Percentiles rank a stretch among this genome's conserved stretches.
Conservation (phyloP, 2,329 filamentous ascomycete genomes). For the Diaporthe eres region DNA sequence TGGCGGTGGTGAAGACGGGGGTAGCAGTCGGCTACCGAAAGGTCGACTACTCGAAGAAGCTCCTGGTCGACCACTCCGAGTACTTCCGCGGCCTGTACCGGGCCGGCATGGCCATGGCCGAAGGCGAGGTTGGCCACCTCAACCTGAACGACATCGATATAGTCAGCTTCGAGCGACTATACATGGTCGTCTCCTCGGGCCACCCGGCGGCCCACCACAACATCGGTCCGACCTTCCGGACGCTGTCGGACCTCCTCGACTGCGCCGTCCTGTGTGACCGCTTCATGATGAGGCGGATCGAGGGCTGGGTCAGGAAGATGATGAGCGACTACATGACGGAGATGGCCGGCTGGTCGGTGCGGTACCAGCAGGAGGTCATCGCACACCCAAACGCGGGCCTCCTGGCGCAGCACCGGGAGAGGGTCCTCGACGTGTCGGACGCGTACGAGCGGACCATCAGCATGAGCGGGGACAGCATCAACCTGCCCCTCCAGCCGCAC, state of each 20-base stretch:
- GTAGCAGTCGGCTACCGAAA: not conserved
- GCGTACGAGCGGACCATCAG: not conserved
- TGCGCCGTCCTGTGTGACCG: slow-evolving; percentile 31
- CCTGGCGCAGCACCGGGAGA: slow-evolving; percentile 3
- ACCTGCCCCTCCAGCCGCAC: not conserved
- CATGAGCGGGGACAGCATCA: not conserved
- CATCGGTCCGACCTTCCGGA: not conserved
- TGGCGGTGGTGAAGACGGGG: not conserved
- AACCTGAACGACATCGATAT: slow-evolving; percentile 24
- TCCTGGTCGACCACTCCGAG: slow-evolving; percentile 22
- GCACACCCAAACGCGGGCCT: not conserved
- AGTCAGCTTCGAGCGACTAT: slow-evolving; percentile 10
- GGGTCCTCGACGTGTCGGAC: slow-evolving; percentile 16
- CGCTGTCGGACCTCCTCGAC: slow-evolving; percentile 21
- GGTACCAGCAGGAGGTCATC: slow-evolving; percentile 25
- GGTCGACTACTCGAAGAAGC: slow-evolving; percentile 18
- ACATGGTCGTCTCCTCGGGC: slow-evolving; percentile 9
- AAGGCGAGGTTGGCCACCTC: not conserved
- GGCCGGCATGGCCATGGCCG: not conserved
- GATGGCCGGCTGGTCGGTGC: not conserved
- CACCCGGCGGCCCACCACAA: not conserved
- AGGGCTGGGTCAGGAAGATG: not conserved
- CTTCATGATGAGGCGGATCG: slow-evolving; percentile 24
- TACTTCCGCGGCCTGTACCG: slow-evolving; percentile 24
- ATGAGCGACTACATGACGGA: not conserved